Evolutionary conservation across 345 rosid species (phyloP), one percentile per base, ranked within the genome.

Genomic region (Melaleuca alternifolia): DNA sequence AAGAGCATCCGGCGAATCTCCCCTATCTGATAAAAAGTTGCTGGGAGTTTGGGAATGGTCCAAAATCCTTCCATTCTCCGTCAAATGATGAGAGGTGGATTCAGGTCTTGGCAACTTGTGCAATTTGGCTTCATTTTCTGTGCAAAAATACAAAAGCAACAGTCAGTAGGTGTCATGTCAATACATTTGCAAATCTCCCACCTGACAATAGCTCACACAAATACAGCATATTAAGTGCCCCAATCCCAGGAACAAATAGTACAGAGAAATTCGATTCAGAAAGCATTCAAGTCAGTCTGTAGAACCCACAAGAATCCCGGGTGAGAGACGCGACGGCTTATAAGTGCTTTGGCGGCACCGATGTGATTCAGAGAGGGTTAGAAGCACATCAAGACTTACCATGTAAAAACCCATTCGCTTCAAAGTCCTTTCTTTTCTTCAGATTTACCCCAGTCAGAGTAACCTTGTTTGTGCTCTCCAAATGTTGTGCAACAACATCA

Each of bases 361-460:
- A 54, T 50, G 85, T 52, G 54, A 83, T 28, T 50, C 12, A 85
- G 62, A 76, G 26, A 53, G 51, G 50, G 51, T 46, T 83, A 11
- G 44, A 12, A 83, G 75, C 57, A 41, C 62, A 3, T 84, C 23
- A 59, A 71, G 86, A 91, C 97, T 93, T 92, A 96, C 98, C 97
- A 91, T 88, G 91, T 83, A 90, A 75, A 83, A 92, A 89, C 81
- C 97, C 97, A 88, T 96, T 95, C 75, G 91, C 88, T 85, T 92
- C 94, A 24, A 53, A 84, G 61, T 90, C 93, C 92, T 93, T 95
- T 56, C 98, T 89, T 86, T 95, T 95, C 92, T 90, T 91, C 85
- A 83, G 89, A 87, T 88, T 90, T 86, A 84, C 93, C 87, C 91
- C 91, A 13, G 82, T 41, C 41, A 84, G 65, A 88, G 86, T 87